Conservation (phyloP, 2,329 filamentous ascomycete genomes). For the Stagonosporopsis rhizophila region DNA sequence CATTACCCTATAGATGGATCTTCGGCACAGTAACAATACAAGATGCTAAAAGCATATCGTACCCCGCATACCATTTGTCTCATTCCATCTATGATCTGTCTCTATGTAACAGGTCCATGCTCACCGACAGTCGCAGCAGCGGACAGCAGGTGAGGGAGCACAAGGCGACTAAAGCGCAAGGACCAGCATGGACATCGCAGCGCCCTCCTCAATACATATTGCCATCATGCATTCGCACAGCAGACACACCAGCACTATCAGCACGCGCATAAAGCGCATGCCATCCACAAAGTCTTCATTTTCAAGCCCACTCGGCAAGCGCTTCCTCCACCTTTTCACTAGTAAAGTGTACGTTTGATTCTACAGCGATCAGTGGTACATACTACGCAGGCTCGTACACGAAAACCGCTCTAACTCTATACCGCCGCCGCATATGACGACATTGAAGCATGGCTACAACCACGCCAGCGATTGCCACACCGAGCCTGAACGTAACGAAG, state of each 20-base stretch:
- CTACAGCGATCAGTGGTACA: background rate
- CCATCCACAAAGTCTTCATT: background rate
- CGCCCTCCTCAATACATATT: background rate
- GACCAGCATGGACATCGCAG: too few species aligned
- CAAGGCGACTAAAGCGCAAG: background rate
- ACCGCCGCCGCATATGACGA: background rate
- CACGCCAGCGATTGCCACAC: background rate
- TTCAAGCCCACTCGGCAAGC: background rate
- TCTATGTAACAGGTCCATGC: background rate
- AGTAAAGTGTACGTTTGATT: background rate
- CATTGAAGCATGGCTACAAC: background rate
- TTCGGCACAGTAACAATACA: background rate
- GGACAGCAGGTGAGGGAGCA: background rate
- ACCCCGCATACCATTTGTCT: background rate
- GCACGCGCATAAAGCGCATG: background rate
- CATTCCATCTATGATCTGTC: background rate
- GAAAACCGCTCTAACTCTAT: too few species aligned
- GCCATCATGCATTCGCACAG: background rate
- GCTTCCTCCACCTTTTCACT: background rate
- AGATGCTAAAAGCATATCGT: background rate
- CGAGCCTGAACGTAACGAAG: background rate
- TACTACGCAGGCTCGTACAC: background rate
- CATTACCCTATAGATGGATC: slow-evolving; percentile 58
- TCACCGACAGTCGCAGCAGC: background rate
- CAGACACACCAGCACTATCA: background rate